phyloP scores from a whole-genome alignment of 2,329 filamentous ascomycete genomes.

The Sporothrix euskadiensis region DNA sequence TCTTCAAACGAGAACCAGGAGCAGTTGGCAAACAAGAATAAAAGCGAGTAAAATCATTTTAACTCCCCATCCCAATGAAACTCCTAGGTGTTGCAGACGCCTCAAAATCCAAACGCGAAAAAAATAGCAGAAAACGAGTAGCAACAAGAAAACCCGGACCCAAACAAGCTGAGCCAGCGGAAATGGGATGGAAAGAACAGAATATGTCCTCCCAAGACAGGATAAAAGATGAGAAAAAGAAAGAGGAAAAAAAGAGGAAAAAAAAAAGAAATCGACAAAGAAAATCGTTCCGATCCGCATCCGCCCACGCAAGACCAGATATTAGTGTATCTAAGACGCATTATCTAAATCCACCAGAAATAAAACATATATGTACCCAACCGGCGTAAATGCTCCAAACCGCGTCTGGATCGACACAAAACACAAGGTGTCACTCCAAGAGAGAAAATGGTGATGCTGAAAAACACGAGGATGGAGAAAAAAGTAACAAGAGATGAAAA shows the following conservation, averaged over 20 bases:
- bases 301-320: conserved; percentile 17
- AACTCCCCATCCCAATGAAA: conserved; percentile 14
- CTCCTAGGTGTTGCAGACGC: conserved; percentile 16
- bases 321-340: conserved; percentile 27
- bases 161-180: neutral
- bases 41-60: neutral
- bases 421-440: neutral
- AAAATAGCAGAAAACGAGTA: neutral
- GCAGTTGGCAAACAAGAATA: conserved; percentile 16
- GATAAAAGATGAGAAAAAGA: neutral
- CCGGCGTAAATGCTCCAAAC: conserved; percentile 23
- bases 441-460: neutral
- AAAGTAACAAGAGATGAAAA: neutral
- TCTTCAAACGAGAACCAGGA: neutral
- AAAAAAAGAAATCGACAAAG: conserved; percentile 5
- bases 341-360: conserved; percentile 23
- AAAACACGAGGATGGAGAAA: neutral
- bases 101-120: conserved; percentile 12
- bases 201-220: neutral
- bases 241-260: neutral
- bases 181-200: neutral
- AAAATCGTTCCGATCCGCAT: conserved; percentile 17
- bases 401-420: neutral
- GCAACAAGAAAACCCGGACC: neutral
- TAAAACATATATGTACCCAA: conserved; percentile 17